These are phyloP conservation scores for Oryza australiensis DNA, from an alignment of 176 grass and related monocot genomes.

Conservation along the genomic window DNA sequence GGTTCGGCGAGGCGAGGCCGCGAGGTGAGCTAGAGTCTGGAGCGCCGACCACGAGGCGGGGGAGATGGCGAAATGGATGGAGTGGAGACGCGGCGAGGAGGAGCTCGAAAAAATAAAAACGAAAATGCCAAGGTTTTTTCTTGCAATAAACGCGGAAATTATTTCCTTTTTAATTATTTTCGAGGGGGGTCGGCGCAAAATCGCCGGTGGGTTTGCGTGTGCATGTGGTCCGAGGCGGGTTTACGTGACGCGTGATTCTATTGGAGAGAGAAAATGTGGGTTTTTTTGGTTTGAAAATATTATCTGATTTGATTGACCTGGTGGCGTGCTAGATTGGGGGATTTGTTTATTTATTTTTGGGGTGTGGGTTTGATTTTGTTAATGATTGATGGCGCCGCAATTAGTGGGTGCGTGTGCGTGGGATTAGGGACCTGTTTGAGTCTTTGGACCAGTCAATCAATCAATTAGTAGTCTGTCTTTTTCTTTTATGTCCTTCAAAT, in stretches of 20 bases:
- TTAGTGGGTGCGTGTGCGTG: slow-evolving; percentile 34
- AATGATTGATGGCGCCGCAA: slow-evolving; percentile 48
- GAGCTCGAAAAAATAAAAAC: slow-evolving; percentile 20
- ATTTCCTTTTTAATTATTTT: neutral
- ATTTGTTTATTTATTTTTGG: neutral
- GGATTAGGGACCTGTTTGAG: neutral
- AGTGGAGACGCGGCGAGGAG: slow-evolving; percentile 1
- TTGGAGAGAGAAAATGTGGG: neutral
- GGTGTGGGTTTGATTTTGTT: neutral
- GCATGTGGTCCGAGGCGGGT: slow-evolving; percentile 43
- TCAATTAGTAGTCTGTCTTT: neutral
- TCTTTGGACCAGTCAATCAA: neutral
- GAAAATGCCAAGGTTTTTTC: neutral
- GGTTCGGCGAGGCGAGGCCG: slow-evolving; percentile 17
- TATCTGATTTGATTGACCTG: neutral
- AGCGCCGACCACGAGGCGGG: slow-evolving; percentile 21
- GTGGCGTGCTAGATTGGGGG: neutral
- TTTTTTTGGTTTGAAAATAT: neutral
- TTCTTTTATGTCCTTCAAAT: too few relatives aligned
- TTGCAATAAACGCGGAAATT: neutral
- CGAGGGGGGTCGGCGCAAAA: neutral
- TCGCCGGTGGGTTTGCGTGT: slow-evolving; percentile 35
- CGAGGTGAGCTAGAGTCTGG: neutral
- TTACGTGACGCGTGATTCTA: slow-evolving; percentile 42
- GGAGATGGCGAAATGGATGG: slow-evolving; percentile 22